These are phyloP conservation scores for Suhomyces faveliae DNA, from an alignment of 805 yeast species.

Conservation along the genomic window DNA sequence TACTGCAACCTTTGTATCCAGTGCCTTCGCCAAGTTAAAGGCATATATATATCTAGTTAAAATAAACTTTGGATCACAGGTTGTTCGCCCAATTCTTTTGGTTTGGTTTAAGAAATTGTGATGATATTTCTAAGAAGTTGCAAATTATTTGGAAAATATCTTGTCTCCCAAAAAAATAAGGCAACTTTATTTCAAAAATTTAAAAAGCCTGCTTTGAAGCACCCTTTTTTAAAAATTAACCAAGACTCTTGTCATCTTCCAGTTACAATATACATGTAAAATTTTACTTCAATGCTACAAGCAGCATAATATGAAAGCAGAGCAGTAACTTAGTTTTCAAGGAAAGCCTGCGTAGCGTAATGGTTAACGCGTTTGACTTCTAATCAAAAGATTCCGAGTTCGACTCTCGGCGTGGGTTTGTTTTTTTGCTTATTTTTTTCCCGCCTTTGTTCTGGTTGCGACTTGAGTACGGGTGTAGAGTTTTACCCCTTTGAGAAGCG, in stretches of 20 bases:
- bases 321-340: too few species aligned
- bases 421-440: not conserved
- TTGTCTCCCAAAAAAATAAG: not conserved
- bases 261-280: too few species aligned
- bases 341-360: conserved; percentile 56
- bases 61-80: too few species aligned
- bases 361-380: conserved; percentile 69
- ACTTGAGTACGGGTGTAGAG: not conserved
- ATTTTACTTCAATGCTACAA: too few species aligned
- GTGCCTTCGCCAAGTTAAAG: too few species aligned
- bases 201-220: too few species aligned
- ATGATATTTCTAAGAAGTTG: not conserved
- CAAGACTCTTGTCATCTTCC: too few species aligned
- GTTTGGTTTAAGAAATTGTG: too few species aligned
- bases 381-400: conserved; percentile 65
- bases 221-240: too few species aligned
- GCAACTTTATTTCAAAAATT: not conserved
- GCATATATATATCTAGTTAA: too few species aligned
- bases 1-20: not conserved
- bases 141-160: not conserved
- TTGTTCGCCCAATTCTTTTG: too few species aligned
- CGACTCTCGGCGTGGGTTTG: conserved; percentile 53
- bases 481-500: not conserved
- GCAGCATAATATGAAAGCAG: too few species aligned
- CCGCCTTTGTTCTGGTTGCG: not conserved